Evolutionary conservation across 306 rosid genomes (phyloP), one percentile per base, ranked within the genome.

Genomic region (Castanea mollissima): DNA sequence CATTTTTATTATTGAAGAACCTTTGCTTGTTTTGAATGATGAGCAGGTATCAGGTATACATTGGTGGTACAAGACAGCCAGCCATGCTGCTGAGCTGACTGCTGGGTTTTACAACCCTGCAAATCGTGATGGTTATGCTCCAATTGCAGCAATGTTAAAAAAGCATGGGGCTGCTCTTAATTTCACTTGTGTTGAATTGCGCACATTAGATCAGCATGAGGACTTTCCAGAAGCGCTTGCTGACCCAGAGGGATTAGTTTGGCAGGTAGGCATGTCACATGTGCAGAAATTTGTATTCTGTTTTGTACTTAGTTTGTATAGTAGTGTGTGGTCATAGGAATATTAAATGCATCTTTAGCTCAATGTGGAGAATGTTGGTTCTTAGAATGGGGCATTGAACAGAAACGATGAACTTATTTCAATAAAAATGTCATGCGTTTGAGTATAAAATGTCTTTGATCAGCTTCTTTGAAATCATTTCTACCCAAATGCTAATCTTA

Each of bases 31-130:
- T 79, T 86, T 84, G 84, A 87, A 85, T 91, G 77, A 74, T 77
- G 65, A 84, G 83, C 97, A 95, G 98, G 83, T 95, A 81, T 86
- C 99, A 78, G 91, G 97, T 80, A 87, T 93, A 58, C 91, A 93
- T 81, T 95, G 98, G 99, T 91, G 94, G 96, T 95, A 95, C 94
- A 95, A 89, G 87, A 93, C 97, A 27, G 86, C 89, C 21, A 95
- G 98, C 75, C 99, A 95, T 79, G 97, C 97, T 55, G 91, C 99
- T 77, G 99, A 95, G 79, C 83, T 95, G 88, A 91, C 98, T 75
- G 91, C 99, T 55, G 99, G 99, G 74, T 91, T 89, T 80, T 90
- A 90, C 81, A 95, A 95, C 84, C 83, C 98, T 52, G 83, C 92
- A 86, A 95, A 95, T 70, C 97, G 98, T 29, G 99, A 95, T 86